Conservation (phyloP, 805 yeast genomes). For the Starmerella apis region DNA sequence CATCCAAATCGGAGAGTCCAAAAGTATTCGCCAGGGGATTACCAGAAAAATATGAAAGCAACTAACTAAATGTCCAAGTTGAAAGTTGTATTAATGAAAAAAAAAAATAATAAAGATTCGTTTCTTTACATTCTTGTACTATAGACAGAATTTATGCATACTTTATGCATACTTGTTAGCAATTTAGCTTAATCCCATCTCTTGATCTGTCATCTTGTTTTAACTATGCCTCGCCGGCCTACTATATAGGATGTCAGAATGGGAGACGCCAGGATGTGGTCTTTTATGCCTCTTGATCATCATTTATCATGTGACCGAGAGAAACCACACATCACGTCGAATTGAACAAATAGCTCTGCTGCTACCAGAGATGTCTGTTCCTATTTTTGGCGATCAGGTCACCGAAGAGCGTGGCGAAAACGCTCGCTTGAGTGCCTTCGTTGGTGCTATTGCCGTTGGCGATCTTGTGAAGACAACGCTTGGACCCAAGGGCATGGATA, state of each 20-base stretch:
- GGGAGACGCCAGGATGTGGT: neutral
- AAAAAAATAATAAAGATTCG: no score
- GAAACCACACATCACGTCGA: neutral
- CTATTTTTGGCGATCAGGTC: conserved; percentile 93
- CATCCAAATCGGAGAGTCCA: no score
- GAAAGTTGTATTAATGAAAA: no score
- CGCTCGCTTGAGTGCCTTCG: conserved; percentile 92
- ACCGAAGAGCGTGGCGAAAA: conserved; percentile 96
- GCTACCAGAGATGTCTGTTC: conserved; percentile 49
- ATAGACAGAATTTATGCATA: no score
- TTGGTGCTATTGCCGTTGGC: conserved; percentile 98
- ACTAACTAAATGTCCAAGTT: no score
- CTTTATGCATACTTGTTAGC: no score
- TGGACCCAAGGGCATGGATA: conserved; percentile 99
- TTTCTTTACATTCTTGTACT: no score
- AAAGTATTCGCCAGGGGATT: no score
- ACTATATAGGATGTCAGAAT: neutral
- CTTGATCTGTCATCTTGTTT: no score
- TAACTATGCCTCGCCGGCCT: no score
- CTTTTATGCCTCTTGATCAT: neutral
- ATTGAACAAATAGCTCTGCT: neutral
- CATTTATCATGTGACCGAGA: neutral
- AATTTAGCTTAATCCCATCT: no score
- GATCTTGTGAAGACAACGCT: conserved; percentile 87
- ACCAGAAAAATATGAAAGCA: no score